These are phyloP conservation scores for Nitzschia inconspicua DNA, from an alignment of 108 stramenopile species.

Conservation along the genomic window DNA sequence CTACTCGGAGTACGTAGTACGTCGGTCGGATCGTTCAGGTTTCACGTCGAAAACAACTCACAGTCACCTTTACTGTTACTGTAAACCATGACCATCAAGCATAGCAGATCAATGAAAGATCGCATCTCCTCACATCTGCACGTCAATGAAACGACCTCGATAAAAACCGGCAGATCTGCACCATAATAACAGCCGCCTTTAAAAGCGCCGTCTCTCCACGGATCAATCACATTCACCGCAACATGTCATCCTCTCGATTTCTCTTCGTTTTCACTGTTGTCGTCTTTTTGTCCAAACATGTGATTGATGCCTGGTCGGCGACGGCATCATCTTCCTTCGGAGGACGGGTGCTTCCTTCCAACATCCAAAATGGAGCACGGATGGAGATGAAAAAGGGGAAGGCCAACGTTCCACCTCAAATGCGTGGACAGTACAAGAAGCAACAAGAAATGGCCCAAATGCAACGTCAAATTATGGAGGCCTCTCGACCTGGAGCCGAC, in stretches of 20 bases:
- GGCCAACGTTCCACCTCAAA: conserved; percentile 67
- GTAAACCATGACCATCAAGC: too few species aligned
- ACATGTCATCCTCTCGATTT: background rate
- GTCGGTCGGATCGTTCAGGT: too few species aligned
- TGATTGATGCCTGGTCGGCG: conserved; percentile 8
- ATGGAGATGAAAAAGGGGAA: conserved; percentile 83
- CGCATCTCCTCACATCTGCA: too few species aligned
- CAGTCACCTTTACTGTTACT: too few species aligned
- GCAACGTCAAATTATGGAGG: conserved; percentile 70
- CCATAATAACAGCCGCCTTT: too few species aligned
- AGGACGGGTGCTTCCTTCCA: background rate
- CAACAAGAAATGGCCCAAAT: conserved; percentile 64
- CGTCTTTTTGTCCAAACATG: background rate
- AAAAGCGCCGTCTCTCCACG: too few species aligned
- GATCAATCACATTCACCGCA: too few species aligned
- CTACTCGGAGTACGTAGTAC: too few species aligned
- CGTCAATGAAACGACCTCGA: too few species aligned
- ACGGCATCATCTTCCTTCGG: conserved; percentile 8
- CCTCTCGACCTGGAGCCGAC: conserved; percentile 60
- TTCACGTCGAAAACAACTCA: too few species aligned
- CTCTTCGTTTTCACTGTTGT: conserved; percentile 1
- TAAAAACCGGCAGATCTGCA: too few species aligned
- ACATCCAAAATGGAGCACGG: conserved; percentile 14
- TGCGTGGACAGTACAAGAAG: conserved; percentile 69
- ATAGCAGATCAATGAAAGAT: too few species aligned